phyloP scores from a whole-genome alignment of 805 yeast genomes.

The Saturnispora silvae region DNA sequence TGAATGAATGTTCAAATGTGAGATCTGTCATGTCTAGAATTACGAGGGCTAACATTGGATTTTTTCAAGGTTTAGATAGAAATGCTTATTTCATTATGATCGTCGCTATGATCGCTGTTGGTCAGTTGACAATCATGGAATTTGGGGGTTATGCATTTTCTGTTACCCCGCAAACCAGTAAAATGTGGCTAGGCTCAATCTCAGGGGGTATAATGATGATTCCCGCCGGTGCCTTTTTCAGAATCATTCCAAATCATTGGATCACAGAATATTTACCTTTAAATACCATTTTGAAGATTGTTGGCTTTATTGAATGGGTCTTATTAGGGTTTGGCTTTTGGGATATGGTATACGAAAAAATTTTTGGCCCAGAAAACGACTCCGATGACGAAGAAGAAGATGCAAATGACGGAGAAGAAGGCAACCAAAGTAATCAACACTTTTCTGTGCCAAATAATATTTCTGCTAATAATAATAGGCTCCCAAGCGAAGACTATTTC shows the following conservation, averaged over 20 bases:
- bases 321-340: conserved; percentile 13
- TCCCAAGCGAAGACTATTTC: conserved; percentile 7
- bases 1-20: conserved; percentile 54
- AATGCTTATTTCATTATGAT: conserved; percentile 76
- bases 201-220: conserved; percentile 71
- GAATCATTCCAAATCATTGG: conserved; percentile 79
- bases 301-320: conserved; percentile 13
- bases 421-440: background rate
- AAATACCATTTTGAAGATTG: conserved; percentile 20
- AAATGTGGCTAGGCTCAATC: conserved; percentile 85
- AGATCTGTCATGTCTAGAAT: conserved; percentile 60
- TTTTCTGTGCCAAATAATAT: background rate
- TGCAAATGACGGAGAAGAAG: background rate
- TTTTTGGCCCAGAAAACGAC: conserved; percentile 1
- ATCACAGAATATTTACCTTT: conserved; percentile 55
- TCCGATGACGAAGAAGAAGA: background rate
- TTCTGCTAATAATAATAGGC: background rate
- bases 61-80: conserved; percentile 70
- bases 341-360: background rate
- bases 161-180: conserved; percentile 65
- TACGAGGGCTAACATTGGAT: conserved; percentile 58
- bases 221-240: conserved; percentile 67
- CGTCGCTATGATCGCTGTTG: conserved; percentile 63
- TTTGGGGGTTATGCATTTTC: conserved; percentile 96
- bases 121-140: conserved; percentile 85